phyloP scores from a whole-genome alignment of 306 rosid species.

The Prosopis cineraria region DNA sequence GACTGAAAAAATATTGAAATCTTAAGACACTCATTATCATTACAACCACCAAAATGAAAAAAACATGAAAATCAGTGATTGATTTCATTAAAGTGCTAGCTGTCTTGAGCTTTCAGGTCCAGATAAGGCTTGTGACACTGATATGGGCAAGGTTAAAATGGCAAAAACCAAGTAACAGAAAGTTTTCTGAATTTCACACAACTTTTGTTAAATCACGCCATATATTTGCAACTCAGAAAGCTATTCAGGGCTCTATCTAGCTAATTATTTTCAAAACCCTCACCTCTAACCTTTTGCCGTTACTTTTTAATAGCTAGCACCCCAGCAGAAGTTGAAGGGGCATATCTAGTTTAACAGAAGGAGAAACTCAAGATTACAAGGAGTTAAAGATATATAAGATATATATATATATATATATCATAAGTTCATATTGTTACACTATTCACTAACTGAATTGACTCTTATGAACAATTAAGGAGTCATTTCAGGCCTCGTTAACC shows the following conservation, averaged over 20 bases:
- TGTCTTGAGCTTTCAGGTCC: background rate
- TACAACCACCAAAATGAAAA: background rate
- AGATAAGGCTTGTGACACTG: background rate
- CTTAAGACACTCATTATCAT: slow-evolving; percentile 21
- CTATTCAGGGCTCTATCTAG: background rate
- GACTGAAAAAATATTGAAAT: slow-evolving; percentile 52
- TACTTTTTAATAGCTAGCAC: background rate
- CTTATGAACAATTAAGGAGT: background rate
- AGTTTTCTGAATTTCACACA: background rate
- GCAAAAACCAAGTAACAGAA: background rate
- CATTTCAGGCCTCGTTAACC: background rate
- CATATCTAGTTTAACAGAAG: slow-evolving; percentile 22
- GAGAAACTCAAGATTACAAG: slow-evolving; percentile 19
- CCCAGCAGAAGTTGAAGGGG: background rate
- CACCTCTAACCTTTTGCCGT: background rate
- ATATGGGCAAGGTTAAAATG: background rate
- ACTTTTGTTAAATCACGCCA: background rate
- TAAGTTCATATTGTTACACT: background rate
- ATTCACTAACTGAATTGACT: slow-evolving; percentile 19
- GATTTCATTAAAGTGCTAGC: background rate
- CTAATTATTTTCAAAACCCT: background rate
- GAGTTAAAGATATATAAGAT: background rate
- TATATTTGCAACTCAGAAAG: background rate
- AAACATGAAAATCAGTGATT: background rate
- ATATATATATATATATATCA: background rate